Evolutionary conservation across 2,329 filamentous ascomycete genomes (phyloP).

Genomic region (Teratosphaeria gauchensis): DNA sequence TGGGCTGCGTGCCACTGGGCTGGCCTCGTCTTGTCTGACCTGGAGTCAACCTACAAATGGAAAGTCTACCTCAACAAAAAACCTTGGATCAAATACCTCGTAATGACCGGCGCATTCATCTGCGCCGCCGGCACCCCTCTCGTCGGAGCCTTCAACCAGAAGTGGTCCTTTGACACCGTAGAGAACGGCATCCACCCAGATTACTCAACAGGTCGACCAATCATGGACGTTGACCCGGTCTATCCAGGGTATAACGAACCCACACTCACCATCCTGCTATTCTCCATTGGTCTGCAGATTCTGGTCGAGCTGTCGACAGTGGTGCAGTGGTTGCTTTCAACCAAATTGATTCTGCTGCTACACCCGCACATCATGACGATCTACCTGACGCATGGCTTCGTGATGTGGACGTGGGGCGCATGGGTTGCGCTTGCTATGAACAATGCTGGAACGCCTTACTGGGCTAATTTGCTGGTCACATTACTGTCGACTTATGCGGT

Average conservation of each 20-base stretch:
- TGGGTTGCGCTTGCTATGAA: slow-evolving; percentile 29
- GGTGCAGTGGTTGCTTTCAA: slow-evolving; percentile 33
- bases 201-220: slow-evolving; percentile 26
- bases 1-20: slow-evolving; percentile 38
- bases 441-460: slow-evolving; percentile 21
- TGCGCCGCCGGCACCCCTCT: slow-evolving; percentile 2
- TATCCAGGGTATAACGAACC: slow-evolving; percentile 37
- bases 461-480: slow-evolving; percentile 26
- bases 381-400: slow-evolving; percentile 37
- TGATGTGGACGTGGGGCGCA: slow-evolving; percentile 36
- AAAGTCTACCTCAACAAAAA: slow-evolving; percentile 27
- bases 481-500: slow-evolving; percentile 26
- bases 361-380: slow-evolving; percentile 41
- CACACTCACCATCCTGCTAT: slow-evolving; percentile 34
- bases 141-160: slow-evolving; percentile 4
- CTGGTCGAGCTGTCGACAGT: slow-evolving; percentile 24
- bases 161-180: slow-evolving; percentile 14
- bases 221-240: slow-evolving; percentile 29
- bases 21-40: slow-evolving; percentile 35
- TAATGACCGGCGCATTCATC: slow-evolving; percentile 17
- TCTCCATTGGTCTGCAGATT: slow-evolving; percentile 24
- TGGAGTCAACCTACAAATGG: slow-evolving; percentile 37
- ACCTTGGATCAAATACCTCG: slow-evolving; percentile 26
- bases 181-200: slow-evolving; percentile 38
- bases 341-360: slow-evolving; percentile 30